Evolutionary conservation across 164 flowering plant genomes (phyloP), one percentile per base, ranked within the genome.

Genomic region (Vitis cinerea): DNA sequence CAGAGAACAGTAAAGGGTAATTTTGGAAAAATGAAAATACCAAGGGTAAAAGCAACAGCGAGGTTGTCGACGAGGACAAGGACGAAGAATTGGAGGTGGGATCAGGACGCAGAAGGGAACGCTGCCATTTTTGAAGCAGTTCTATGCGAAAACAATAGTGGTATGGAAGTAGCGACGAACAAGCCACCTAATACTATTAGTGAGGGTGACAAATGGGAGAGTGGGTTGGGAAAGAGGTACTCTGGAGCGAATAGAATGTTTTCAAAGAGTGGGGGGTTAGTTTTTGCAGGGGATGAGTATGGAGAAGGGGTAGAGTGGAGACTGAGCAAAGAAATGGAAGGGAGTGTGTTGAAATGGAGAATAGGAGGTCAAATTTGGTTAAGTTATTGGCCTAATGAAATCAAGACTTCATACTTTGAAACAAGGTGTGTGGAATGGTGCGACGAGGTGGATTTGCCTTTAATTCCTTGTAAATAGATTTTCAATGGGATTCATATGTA

Each of bases 291-390:
- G 8, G 95, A 88, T 58, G 95, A 88, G 73, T 89, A 69, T 23
- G 91, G 88, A 10, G 91, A 88, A 4, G 81, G 77, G 9, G 95
- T 88, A 14, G 78, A 65, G 69, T 94, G 99, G 99, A 87, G 97
- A 67, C 17, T 94, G 79, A 83, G 82, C 67, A 85, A 77, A 62
- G 98, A 91, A 49, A 85, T 87, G 96, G 97, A 90, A 77, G 97
- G 98, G 70, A 90, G 92, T 63, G 98, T 90, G 77, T 66, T 92
- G 88, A 90, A 84, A 74, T 95, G 99, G 99, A 87, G 91, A 72
- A 79, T 95, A 2, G 96, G 98, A 69, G 92, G 84, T 23, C 77
- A 83, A 52, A 69, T 88, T 64, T 95, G 96, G 99, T 49, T 95
- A 70, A 92, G 83, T 68, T 95, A 90, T 71, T 85, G 73, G 76